Percentiles rank a stretch among this genome's conserved stretches.
These are phyloP conservation scores for Mortierella antarctica DNA, from an alignment of 192 early-diverging fungal species.

Conservation along the genomic window DNA sequence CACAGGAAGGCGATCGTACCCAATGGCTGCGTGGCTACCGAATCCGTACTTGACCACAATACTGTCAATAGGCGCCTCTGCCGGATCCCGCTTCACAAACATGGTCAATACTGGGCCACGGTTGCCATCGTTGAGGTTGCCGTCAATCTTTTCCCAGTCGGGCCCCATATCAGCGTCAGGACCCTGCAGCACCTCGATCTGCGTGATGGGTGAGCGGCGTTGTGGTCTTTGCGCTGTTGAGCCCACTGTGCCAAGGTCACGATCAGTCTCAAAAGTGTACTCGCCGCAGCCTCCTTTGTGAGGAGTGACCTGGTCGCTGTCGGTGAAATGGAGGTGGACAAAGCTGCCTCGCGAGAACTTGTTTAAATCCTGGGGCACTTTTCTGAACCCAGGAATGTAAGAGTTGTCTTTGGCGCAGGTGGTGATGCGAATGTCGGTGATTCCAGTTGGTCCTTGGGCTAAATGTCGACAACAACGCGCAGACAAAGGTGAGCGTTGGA, in stretches of 20 bases:
- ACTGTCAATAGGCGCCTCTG: conserved; percentile 41
- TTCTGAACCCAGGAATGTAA: conserved; percentile 34
- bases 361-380: conserved; percentile 41
- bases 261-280: not conserved
- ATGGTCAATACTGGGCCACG: conserved; percentile 39
- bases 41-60: conserved; percentile 57
- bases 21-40: conserved; percentile 49
- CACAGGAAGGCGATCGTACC: conserved; percentile 53
- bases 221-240: not conserved
- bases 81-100: conserved; percentile 40
- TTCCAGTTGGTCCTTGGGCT: not conserved
- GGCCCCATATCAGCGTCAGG: conserved; percentile 22
- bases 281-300: not conserved
- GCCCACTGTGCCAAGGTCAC: not conserved
- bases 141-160: conserved; percentile 38
- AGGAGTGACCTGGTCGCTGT: conserved; percentile 2
- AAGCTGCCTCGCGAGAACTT: conserved; percentile 41
- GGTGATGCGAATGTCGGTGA: conserved; percentile 41
- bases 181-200: conserved; percentile 37
- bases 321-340: conserved; percentile 45
- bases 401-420: conserved; percentile 37
- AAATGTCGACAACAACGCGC: not conserved
- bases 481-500: not conserved
- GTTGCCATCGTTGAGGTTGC: conserved; percentile 47
- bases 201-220: conserved; percentile 19